Base-by-base conservation (phyloP, 2,329 filamentous ascomycete species). In the Phialemonium atrogriseum region DNA sequence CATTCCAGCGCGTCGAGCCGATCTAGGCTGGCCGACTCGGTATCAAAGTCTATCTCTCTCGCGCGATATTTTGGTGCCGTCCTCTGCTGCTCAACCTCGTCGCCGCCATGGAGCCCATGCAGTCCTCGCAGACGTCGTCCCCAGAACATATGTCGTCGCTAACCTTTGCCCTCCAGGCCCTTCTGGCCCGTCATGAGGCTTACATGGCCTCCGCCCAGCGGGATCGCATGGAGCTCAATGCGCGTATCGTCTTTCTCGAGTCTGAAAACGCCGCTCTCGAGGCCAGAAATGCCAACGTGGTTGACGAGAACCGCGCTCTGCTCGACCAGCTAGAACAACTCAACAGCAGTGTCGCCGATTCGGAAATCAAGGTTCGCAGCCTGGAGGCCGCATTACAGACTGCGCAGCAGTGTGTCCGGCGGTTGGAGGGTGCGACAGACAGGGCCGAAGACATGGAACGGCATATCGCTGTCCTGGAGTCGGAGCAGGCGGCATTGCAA, bases 171-270 rank as follows among this genome's bases (percentile, higher is more conserved):
- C 59, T 81, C 37, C 78, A 96, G 91, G 87, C 87, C 38, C 70
- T 98, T 35, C 76, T 98, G 24, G 77, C 82, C 42, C 82, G 89
- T 48, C 88, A 98, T 72, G 88, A 96, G 66, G 78, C 84, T 37
- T 95, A 94, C 59, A 89, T 95, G 70, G 80, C 80, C 45, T 86
- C 94, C 56, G 86, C 88, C 37, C 87, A 94, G 64, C 77, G 78
- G 46, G 87, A 95, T 54, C 83, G 88, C 38, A 64, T 69, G 39
- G 74, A 80, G 39, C 77, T 95, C 59, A 70, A 74, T 26, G 58
- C 65, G 27, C 83, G 74, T 39, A 87, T 95, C 52, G 79, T 83
- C 46, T 70, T 70, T 41, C 68, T 98, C 32, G 85, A 94, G 60
- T 59, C 59, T 47, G 73, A 77, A 45, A 94, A 94, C 60, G 68